Conservation (phyloP, 768 basidiomycete genomes). For the Lenzites betulinus region DNA sequence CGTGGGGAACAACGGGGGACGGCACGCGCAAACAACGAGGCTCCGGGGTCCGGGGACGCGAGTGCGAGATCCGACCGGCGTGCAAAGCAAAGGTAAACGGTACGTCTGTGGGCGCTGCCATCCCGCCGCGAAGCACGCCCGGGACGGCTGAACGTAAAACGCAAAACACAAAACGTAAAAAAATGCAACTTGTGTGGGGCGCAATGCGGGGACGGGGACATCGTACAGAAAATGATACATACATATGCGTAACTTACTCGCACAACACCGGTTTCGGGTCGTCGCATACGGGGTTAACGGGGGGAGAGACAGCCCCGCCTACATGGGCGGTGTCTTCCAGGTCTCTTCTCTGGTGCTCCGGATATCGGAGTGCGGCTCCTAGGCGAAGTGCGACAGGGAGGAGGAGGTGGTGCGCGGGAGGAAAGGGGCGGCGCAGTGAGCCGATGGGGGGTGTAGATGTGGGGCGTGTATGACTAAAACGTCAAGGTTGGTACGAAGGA, state of each 20-base stretch:
- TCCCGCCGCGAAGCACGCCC: too few species aligned
- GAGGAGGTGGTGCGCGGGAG: not conserved
- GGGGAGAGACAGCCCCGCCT: not conserved
- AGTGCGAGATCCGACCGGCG: too few species aligned
- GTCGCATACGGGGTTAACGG: not conserved
- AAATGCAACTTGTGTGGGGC: too few species aligned
- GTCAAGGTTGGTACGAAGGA: not conserved
- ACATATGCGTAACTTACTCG: slow-evolving; percentile 15
- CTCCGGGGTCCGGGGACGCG: too few species aligned
- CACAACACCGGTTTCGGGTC: slow-evolving; percentile 1
- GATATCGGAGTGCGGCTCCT: not conserved
- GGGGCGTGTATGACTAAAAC: not conserved
- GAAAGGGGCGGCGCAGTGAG: not conserved
- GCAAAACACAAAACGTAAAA: not conserved
- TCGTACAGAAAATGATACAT: slow-evolving; percentile 5
- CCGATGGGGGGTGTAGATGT: not conserved
- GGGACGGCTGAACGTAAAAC: too few species aligned
- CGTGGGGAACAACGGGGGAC: too few species aligned
- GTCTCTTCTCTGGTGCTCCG: not conserved
- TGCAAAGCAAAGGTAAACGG: not conserved
- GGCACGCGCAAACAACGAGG: too few species aligned
- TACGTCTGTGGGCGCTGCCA: too few species aligned
- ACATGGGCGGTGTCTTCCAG: not conserved
- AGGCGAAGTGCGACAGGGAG: not conserved
- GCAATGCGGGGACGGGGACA: not conserved